A percentile compares a stretch with the other conserved stretches of the same genome.
phyloP scores from a whole-genome alignment of 129 eudicot genomes.

The sunflower (Helianthus annuus) region DNA sequence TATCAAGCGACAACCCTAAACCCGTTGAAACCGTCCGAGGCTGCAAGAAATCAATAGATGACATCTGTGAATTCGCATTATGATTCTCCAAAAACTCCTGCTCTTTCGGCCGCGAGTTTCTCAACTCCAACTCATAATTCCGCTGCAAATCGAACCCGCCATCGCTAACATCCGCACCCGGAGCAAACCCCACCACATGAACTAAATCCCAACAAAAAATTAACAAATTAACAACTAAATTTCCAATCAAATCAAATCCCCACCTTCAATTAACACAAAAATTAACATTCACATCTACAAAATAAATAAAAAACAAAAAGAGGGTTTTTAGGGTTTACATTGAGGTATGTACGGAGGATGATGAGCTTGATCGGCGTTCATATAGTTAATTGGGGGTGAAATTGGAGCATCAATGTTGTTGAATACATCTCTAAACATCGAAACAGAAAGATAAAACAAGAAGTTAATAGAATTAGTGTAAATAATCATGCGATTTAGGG shows the following conservation, averaged over 20 bases:
- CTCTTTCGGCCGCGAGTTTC: constrained; percentile 60
- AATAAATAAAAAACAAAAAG: not conserved
- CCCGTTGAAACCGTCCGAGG: constrained; percentile 81
- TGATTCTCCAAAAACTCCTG: constrained; percentile 64
- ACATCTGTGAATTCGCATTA: constrained; percentile 65
- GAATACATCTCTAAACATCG: constrained; percentile 45
- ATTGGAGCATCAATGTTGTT: constrained; percentile 62
- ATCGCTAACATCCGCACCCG: constrained; percentile 52
- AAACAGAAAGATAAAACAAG: constrained; percentile 3
- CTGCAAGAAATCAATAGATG: constrained; percentile 73
- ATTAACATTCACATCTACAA: not conserved
- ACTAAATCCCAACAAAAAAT: constrained; percentile 35
- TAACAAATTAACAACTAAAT: not conserved
- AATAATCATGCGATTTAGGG: constrained; percentile 22
- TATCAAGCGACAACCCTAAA: constrained; percentile 69
- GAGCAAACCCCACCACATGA: constrained; percentile 82
- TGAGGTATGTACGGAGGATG: constrained; percentile 87
- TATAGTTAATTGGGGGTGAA: constrained; percentile 50
- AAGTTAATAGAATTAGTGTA: too few species aligned
- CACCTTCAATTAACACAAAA: constrained; percentile 8
- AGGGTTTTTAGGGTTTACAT: constrained; percentile 39
- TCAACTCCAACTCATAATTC: constrained; percentile 51
- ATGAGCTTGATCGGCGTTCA: constrained; percentile 56
- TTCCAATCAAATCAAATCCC: not conserved
- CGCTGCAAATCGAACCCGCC: constrained; percentile 59